Conservation (phyloP, 148 eudicot species). For the Amaranthus hypochondriacus region DNA sequence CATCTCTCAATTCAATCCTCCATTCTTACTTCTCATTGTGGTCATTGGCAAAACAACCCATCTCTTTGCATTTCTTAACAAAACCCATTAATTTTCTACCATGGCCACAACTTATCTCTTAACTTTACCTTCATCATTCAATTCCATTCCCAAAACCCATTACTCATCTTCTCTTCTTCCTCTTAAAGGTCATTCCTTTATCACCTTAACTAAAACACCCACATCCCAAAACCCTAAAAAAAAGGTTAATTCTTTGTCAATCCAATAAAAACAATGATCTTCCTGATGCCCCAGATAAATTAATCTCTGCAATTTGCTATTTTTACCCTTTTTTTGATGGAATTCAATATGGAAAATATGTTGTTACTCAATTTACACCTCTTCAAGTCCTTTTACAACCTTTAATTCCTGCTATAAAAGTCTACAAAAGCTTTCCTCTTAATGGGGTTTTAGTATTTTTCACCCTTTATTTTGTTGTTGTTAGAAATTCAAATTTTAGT, state of each 20-base stretch:
- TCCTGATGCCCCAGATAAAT: constrained; percentile 62
- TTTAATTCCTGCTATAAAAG: constrained; percentile 66
- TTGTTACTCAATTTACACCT: constrained; percentile 65
- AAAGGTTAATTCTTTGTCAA: constrained; percentile 24
- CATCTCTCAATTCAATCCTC: neutral
- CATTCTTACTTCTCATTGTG: neutral
- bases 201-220: neutral
- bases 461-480: constrained; percentile 78
- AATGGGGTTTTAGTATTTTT: constrained; percentile 74
- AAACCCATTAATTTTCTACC: neutral
- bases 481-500: constrained; percentile 81
- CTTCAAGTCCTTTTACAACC: constrained; percentile 69
- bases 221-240: constrained; percentile 1
- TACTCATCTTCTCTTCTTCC: neutral
- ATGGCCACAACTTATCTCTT: constrained; percentile 43
- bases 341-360: constrained; percentile 73
- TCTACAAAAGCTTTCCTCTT: constrained; percentile 77
- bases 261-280: constrained; percentile 40
- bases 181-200: constrained; percentile 9
- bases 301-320: constrained; percentile 81
- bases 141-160: constrained; percentile 11
- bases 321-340: constrained; percentile 97
- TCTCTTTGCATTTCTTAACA: neutral
- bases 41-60: neutral
- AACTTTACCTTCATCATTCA: constrained; percentile 30